These are phyloP conservation scores for Aspergillus conjunctus DNA, from an alignment of 495 filamentous ascomycete species.

Conservation along the genomic window DNA sequence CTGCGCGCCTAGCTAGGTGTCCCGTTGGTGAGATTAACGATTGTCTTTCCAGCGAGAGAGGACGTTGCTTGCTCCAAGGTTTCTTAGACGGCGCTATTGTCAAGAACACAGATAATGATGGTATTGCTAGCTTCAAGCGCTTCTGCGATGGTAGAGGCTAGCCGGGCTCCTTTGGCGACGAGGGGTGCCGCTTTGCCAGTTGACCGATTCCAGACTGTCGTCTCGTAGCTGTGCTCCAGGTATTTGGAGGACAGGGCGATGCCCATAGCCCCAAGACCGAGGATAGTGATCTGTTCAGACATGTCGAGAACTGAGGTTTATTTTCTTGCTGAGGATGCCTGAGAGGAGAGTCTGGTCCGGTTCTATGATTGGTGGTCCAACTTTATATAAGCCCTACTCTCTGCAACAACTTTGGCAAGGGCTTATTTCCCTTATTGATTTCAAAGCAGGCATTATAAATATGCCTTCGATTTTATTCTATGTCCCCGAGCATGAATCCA, in stretches of 20 bases:
- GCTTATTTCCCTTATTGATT: no score
- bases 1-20: conserved; percentile 16
- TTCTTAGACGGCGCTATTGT: conserved; percentile 15
- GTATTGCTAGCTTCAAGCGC: conserved; percentile 11
- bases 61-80: background rate
- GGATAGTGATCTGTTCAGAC: conserved; percentile 6
- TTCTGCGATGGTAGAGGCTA: conserved; percentile 1
- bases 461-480: no score
- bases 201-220: conserved; percentile 19
- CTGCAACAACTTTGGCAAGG: no score
- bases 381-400: no score
- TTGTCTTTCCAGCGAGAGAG: conserved; percentile 7
- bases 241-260: conserved; percentile 15
- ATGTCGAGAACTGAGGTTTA: no score
- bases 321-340: no score
- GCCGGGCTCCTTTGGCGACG: conserved; percentile 3
- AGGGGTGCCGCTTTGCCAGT: conserved; percentile 7
- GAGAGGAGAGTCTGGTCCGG: no score
- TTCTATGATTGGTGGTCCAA: no score
- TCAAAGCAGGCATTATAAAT: no score
- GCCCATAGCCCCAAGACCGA: conserved; percentile 23
- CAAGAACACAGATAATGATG: conserved; percentile 20
- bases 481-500: no score
- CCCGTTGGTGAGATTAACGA: conserved; percentile 18
- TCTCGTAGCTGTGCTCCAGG: conserved; percentile 13